Base-by-base conservation (phyloP, 2,329 filamentous ascomycete species). In the Pyrenophora tritici-repentis region DNA sequence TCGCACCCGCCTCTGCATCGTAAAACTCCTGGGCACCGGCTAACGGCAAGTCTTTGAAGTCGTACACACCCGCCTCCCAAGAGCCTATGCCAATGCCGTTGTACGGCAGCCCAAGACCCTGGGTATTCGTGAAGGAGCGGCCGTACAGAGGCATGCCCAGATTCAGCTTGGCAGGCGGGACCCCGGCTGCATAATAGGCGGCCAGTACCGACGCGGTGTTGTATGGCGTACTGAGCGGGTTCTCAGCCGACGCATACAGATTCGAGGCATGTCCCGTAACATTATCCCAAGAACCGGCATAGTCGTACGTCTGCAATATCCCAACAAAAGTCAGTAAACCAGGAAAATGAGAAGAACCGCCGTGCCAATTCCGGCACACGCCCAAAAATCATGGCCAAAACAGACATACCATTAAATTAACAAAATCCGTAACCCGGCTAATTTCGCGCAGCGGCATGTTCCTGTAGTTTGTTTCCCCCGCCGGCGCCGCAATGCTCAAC, bases 101-200 rank as follows among this genome's bases (percentile, higher is more conserved):
- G 74, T 82, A 97, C 0, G 83, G 75, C 26, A 78, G 73, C 1
- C 93, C 93, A 0, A 85, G 82, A 0, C 91, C 92, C 20, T 87
- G 81, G 0, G 93, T 97, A 58, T 85, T 83, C 61, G 86, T 81
- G 71, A 97, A 97, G 0, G 90, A 85, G 31, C 91, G 88, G 1
- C 93, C 93, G 70, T 97, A 97, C 10, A 97, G 78, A 2, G 93
- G 92, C 88, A 97, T 93, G 2, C 93, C 92, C 12, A 97, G 73
- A 3, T 96, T 89, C 46, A 97, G 84, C 75, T 96, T 97, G 54
- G 79, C 68, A 0, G 85, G 70, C 0, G 81, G 67, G 0, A 97
- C 85, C 6, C 78, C 77, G 3, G 81, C 80, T 1, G 75, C 68
- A 13, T 83, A 77, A 76, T 97, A 97, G 62, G 85, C 81, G 10